Evolutionary conservation across 495 filamentous ascomycete genomes (phyloP), one percentile per base, ranked within the genome.

Genomic region (Xylaria palmicola): DNA sequence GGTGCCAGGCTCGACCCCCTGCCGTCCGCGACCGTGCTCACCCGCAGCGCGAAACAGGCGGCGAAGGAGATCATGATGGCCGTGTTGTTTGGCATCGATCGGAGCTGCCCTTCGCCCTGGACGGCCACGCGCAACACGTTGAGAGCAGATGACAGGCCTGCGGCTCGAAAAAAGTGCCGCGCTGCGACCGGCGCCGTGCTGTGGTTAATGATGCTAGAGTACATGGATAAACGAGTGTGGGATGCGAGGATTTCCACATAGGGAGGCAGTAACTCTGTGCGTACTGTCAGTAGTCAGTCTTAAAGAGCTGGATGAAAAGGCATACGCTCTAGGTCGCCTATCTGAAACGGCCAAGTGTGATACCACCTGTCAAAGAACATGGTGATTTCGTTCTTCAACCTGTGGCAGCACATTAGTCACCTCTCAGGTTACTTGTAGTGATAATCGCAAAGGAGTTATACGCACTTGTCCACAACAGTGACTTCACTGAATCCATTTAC

Each of bases 11-110:
- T 86, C 9, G 83, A 86, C 60, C 81, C 81, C 32, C 69, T 56
- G 27, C 76, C 78, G 6, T 80, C 74, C 10, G 83, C 79, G 52
- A 85, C 81, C 1, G 83, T 77, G 62, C 85, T 86, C 7, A 90
- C 81, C 34, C 82, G 82, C 20, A 90, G 76, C 1, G 87, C 86
- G 47, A 88, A 87, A 64, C 87, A 89, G 17, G 88, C 88, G 1
- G 87, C 87, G 56, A 88, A 90, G 4, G 87, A 88, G 22, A 90
- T 89, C 88, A 89, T 90, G 63, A 89, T 90, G 39, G 86, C 85
- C 0, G 88, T 86, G 60, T 90, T 90, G 74, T 90, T 90, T 4
- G 88, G 88, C 87, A 90, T 89, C 9, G 87, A 89, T 37, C 86
- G 85, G 4, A 90, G 79, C 60, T 85, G 81, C 1, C 77, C 75